Base-by-base conservation (phyloP, 148 eudicot genomes). In the Pharnaceum exiguum region DNA sequence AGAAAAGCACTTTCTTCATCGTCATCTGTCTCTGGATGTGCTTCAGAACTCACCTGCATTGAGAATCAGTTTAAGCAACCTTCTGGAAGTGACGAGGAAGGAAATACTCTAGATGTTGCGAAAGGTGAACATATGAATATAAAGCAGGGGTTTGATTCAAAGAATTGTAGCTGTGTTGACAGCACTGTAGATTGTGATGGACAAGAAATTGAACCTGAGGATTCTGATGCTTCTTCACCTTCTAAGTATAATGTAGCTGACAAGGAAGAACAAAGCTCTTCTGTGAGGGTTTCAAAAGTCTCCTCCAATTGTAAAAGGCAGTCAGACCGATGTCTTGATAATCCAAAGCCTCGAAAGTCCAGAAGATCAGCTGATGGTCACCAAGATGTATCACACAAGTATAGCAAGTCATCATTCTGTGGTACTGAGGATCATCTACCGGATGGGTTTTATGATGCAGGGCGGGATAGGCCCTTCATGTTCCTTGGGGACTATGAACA, bases 391-490 rank as follows among this genome's bases (percentile, higher is more conserved):
- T 79, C 95, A 24, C 64, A 63, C 46, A 84, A 85, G 69, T 93
- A 93, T 63, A 88, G 69, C 68, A 67, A 57, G 22, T 63, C 42
- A 52, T 93, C 98, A n/a, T 81, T 85, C 64, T 93, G 98, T 71
- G 73, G 96, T 56, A 49, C 75, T 60, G 78, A 81, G 44, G 98
- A 93, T 65, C 63, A 58, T 75, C 70, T 93, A 37, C 80, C 88
- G 23, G 98, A 93, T 76, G 98, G 98, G 18, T 93, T 93, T 68
- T 93, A 83, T 83, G 98, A 93, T 76, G 98, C 96, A n/a, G 98
- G 98, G 23, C 79, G 98, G 36, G 94, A 87, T 73, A 83, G 96
- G 12, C 98, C 98, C 28, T 93, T 93, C 56, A 74, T 81, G 89
- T 71, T 86, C 16, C 76, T 88, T n/a, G 45, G 46, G 46, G 76